These are phyloP conservation scores for Metarhizium brunneum DNA, from an alignment of 2,329 filamentous ascomycete species.

Conservation along the genomic window DNA sequence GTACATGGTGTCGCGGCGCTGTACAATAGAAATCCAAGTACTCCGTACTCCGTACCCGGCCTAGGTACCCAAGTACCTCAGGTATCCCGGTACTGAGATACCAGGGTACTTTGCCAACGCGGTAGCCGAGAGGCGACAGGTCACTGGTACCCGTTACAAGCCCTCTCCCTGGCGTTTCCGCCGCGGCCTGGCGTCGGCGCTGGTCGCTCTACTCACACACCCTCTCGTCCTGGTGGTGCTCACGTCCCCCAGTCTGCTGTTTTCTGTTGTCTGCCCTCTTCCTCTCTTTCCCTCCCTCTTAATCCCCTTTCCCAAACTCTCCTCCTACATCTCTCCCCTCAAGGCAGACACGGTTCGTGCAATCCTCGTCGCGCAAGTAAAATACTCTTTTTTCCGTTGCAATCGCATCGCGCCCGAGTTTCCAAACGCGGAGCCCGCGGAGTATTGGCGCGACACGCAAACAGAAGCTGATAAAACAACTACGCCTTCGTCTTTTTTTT, in stretches of 20 bases:
- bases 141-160: background rate
- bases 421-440: constrained; percentile 5
- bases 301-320: constrained; percentile 13
- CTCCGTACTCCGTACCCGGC: too few relatives aligned
- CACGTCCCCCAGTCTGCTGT: constrained; percentile 10
- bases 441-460: constrained; percentile 9
- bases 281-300: constrained; percentile 14
- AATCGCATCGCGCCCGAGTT: constrained; percentile 11
- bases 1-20: too few relatives aligned
- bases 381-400: background rate
- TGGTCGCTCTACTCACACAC: constrained; percentile 12
- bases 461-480: constrained; percentile 8
- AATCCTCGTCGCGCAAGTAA: constrained; percentile 4
- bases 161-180: constrained; percentile 7
- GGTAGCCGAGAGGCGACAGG: constrained; percentile 1
- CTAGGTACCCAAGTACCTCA: too few relatives aligned
- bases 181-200: constrained; percentile 4
- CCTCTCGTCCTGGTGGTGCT: constrained; percentile 1
- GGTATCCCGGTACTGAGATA: too few relatives aligned
- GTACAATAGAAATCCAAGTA: too few relatives aligned
- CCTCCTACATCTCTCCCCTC: constrained; percentile 10
- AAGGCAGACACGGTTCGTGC: constrained; percentile 2
- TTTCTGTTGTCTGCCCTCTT: constrained; percentile 1
- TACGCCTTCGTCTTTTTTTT: constrained; percentile 11
- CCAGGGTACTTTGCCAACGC: background rate